Evolutionary conservation across 2,329 filamentous ascomycete species (phyloP).

Genomic region (Colletotrichum truncatum): DNA sequence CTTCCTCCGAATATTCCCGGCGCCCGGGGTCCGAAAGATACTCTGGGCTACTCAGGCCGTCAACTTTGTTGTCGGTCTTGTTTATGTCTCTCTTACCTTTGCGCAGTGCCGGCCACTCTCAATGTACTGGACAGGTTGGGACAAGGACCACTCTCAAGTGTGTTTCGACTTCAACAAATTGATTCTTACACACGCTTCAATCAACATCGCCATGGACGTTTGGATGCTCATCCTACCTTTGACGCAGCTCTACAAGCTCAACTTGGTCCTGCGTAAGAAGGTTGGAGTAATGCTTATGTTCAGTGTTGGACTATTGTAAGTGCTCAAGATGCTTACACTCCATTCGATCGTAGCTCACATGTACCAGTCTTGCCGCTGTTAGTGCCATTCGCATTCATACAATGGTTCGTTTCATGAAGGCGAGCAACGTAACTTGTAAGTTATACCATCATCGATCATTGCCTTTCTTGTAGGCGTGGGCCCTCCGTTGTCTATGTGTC

Average conservation of each 20-base stretch:
- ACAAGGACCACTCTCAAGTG: background rate
- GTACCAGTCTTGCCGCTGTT: background rate
- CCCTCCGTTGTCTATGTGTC: too few species aligned
- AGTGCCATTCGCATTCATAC: background rate
- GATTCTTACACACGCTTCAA: background rate
- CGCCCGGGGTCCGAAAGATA: constrained; percentile 8
- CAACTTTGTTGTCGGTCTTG: background rate
- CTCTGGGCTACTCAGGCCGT: background rate
- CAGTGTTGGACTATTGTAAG: background rate
- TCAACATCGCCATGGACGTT: constrained; percentile 35
- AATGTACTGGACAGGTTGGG: background rate
- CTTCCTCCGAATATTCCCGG: constrained; percentile 42
- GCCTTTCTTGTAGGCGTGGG: too few species aligned
- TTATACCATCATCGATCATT: background rate
- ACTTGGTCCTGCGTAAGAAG: constrained; percentile 32
- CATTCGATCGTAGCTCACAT: background rate
- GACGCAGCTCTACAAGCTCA: constrained; percentile 29
- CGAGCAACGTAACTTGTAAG: background rate
- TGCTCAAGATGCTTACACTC: background rate
- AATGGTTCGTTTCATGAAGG: background rate
- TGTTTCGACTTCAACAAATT: background rate
- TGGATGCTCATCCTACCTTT: constrained; percentile 33
- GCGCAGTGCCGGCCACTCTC: background rate
- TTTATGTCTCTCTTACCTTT: background rate
- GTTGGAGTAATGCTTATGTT: constrained; percentile 19